These are phyloP conservation scores for Bruguiera gymnorhiza DNA, from an alignment of 345 rosid genomes.

Conservation along the genomic window DNA sequence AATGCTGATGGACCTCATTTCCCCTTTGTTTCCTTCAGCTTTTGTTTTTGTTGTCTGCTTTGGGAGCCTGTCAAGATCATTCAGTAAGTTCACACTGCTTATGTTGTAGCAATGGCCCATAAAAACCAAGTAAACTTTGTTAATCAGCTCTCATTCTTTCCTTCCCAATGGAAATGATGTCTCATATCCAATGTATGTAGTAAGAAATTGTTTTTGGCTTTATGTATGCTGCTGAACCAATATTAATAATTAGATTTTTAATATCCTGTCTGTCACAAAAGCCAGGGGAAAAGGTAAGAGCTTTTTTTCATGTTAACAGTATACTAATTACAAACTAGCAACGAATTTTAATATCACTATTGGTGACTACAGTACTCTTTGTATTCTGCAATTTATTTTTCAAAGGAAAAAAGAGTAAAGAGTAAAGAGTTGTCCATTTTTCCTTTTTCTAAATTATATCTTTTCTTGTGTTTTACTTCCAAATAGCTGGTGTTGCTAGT, in stretches of 20 bases:
- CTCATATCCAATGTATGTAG: too few species aligned
- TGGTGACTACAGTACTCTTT: not conserved
- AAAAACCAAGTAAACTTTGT: not conserved
- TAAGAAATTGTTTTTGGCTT: too few species aligned
- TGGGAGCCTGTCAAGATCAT: slow-evolving; percentile 92
- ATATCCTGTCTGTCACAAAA: too few species aligned
- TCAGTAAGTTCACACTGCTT: slow-evolving; percentile 57
- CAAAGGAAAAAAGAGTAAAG: not conserved
- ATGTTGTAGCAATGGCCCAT: not conserved
- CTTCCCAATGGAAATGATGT: not conserved
- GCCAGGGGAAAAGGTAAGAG: too few species aligned
- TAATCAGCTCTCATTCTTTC: not conserved
- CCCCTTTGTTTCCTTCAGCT: slow-evolving; percentile 89
- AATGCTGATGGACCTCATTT: slow-evolving; percentile 95
- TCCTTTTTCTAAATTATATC: slow-evolving; percentile 8
- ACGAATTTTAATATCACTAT: not conserved
- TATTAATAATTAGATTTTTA: too few species aligned
- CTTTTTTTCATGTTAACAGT: too few species aligned
- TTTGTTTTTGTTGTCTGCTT: slow-evolving; percentile 88
- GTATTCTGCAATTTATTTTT: not conserved
- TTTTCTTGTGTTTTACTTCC: not conserved
- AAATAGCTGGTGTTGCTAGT: slow-evolving; percentile 92
- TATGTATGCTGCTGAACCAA: too few species aligned
- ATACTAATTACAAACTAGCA: not conserved
- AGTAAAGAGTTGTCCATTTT: not conserved